Conservation (phyloP, 495 filamentous ascomycete species). For the Aspergillus nidulans region DNA sequence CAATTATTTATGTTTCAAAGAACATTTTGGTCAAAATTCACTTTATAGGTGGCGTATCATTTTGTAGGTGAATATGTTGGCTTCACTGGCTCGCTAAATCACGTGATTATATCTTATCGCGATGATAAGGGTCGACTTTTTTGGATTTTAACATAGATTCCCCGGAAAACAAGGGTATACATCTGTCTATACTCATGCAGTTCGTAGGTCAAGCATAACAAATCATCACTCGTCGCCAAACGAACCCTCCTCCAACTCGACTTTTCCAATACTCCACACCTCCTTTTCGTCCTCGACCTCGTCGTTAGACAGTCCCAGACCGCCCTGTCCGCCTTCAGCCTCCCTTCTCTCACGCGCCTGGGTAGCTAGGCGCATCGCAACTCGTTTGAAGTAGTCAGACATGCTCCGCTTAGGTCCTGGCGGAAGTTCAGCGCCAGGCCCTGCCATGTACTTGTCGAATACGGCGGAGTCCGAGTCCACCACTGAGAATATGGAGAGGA, state of each 20-base stretch:
- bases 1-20: background rate
- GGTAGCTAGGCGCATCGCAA: slow-evolving; percentile 72
- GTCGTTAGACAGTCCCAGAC: slow-evolving; percentile 78
- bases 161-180: slow-evolving; percentile 14
- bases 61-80: background rate
- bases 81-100: background rate
- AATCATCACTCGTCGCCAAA: slow-evolving; percentile 46
- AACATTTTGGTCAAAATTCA: no score
- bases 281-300: slow-evolving; percentile 92
- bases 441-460: slow-evolving; percentile 85
- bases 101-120: background rate
- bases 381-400: slow-evolving; percentile 95
- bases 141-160: slow-evolving; percentile 6
- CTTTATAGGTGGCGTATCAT: background rate
- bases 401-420: slow-evolving; percentile 79
- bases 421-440: slow-evolving; percentile 54
- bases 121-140: background rate
- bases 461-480: slow-evolving; percentile 79
- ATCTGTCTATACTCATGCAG: slow-evolving; percentile 17
- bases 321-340: slow-evolving; percentile 84
- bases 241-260: slow-evolving; percentile 68
- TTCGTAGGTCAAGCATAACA: slow-evolving; percentile 15
- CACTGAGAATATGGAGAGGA: slow-evolving; percentile 89
- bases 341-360: slow-evolving; percentile 85
- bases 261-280: slow-evolving; percentile 90